phyloP scores from a whole-genome alignment of 345 rosid species.

The Pseudoturritis turrita region DNA sequence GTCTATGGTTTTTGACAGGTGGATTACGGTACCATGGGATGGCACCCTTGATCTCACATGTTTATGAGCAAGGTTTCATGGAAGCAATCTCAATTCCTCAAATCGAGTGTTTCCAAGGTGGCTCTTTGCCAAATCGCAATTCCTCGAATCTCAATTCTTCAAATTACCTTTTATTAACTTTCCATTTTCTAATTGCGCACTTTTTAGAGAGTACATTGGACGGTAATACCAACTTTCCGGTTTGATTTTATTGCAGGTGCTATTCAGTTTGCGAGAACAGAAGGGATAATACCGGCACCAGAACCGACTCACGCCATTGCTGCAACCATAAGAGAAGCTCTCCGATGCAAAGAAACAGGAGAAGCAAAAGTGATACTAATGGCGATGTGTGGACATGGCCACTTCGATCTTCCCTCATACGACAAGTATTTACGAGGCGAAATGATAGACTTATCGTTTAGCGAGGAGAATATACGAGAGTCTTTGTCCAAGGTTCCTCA shows the following conservation, averaged over 20 bases:
- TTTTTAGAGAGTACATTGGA: no score
- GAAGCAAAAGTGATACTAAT: constrained; percentile 82
- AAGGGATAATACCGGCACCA: constrained; percentile 90
- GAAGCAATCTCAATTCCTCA: constrained; percentile 89
- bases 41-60: constrained; percentile 88
- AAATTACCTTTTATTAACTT: neutral
- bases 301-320: constrained; percentile 96
- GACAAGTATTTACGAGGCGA: constrained; percentile 75
- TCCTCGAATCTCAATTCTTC: neutral
- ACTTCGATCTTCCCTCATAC: constrained; percentile 77
- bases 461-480: constrained; percentile 53
- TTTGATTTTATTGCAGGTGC: constrained; percentile 52
- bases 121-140: neutral
- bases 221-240: neutral
- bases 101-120: constrained; percentile 79
- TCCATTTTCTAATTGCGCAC: neutral
- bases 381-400: constrained; percentile 98
- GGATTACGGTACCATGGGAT: constrained; percentile 95
- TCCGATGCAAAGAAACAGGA: constrained; percentile 70
- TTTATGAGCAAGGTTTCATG: constrained; percentile 75
- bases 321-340: constrained; percentile 86
- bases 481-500: constrained; percentile 67
- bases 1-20: constrained; percentile 39
- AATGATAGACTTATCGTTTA: constrained; percentile 70
- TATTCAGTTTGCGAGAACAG: constrained; percentile 74